These are phyloP conservation scores for Plicaturopsis crispa DNA, from an alignment of 768 basidiomycete genomes.

Conservation along the genomic window DNA sequence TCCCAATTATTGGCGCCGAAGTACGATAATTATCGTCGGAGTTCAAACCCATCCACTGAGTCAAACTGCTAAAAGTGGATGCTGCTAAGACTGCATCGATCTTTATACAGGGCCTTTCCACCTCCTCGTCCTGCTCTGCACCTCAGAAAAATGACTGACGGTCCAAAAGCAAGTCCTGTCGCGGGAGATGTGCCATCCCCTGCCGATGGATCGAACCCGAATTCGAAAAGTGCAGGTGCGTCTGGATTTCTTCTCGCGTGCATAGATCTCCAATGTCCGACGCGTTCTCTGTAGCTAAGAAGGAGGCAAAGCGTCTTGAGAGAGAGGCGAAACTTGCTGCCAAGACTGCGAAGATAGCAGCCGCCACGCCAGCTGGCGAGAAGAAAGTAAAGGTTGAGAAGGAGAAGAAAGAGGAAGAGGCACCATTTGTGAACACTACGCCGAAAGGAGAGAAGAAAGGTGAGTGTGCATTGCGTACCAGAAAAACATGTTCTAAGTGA, in stretches of 20 bases:
- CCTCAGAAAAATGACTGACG: too few relatives aligned
- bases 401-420: conserved; percentile 62
- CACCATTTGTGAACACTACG: conserved; percentile 81
- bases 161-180: too few relatives aligned
- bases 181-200: too few relatives aligned
- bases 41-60: too few relatives aligned
- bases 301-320: conserved; percentile 75
- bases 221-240: conserved; percentile 34
- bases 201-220: conserved; percentile 9
- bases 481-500: neutral
- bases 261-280: too few relatives aligned
- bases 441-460: conserved; percentile 94
- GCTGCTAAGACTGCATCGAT: too few relatives aligned
- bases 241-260: conserved; percentile 1
- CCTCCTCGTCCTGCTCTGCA: too few relatives aligned
- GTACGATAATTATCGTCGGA: too few relatives aligned
- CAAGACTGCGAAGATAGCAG: conserved; percentile 38
- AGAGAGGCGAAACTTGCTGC: conserved; percentile 75
- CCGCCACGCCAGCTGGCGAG: conserved; percentile 33
- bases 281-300: conserved; percentile 49
- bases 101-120: too few relatives aligned
- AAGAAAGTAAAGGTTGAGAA: conserved; percentile 76
- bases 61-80: too few relatives aligned
- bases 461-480: conserved; percentile 20
- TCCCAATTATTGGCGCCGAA: too few relatives aligned